phyloP scores from a whole-genome alignment of 2,329 filamentous ascomycete species.

The Chaetomium olivaceum region DNA sequence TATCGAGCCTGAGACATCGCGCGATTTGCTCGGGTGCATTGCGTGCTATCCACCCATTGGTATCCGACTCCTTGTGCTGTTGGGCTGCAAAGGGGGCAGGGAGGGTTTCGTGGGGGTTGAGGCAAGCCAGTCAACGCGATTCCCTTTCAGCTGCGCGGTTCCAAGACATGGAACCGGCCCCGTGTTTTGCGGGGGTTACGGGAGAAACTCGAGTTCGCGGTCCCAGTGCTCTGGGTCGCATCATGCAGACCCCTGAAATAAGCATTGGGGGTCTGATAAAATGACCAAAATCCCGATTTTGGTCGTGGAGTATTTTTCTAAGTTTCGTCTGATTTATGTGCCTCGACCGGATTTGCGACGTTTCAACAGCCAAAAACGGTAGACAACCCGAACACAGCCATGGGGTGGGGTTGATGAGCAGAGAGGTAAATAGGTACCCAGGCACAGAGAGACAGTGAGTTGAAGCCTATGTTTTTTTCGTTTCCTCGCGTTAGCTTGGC shows the following conservation, averaged over 20 bases:
- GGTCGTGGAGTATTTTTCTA: background rate
- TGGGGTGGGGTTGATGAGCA: background rate
- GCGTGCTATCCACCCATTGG: conserved; percentile 7
- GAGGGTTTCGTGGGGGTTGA: background rate
- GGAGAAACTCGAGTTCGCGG: background rate
- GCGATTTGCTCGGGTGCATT: background rate
- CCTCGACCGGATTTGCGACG: background rate
- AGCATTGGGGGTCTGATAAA: background rate
- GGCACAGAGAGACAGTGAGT: no score
- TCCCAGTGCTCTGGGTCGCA: background rate
- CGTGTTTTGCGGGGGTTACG: conserved; percentile 1
- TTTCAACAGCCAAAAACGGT: background rate
- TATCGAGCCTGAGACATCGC: conserved; percentile 9
- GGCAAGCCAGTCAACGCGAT: background rate
- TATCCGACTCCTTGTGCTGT: background rate
- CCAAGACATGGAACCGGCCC: background rate
- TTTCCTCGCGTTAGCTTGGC: no score
- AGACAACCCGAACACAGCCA: background rate
- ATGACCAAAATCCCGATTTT: background rate
- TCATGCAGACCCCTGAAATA: background rate
- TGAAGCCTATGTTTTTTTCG: no score
- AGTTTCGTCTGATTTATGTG: background rate
- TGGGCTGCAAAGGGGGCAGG: background rate
- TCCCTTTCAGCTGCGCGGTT: background rate
- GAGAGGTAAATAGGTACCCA: no score